These are phyloP conservation scores for Aspergillus sp. DNA, from an alignment of 2,329 filamentous ascomycete genomes.

Conservation along the genomic window DNA sequence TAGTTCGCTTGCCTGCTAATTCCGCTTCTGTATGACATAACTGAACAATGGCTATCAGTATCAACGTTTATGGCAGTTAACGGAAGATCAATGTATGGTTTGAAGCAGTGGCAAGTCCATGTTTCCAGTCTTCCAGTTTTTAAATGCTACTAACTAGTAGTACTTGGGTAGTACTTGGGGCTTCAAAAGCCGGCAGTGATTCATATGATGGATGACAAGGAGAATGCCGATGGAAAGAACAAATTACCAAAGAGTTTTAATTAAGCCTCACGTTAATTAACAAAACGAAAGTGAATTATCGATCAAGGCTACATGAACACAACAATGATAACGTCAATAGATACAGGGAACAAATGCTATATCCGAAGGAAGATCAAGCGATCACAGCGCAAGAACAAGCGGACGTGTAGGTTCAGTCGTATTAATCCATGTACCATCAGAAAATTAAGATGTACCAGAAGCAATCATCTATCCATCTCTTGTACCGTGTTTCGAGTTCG, in stretches of 20 bases:
- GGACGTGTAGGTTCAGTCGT: slow-evolving; percentile 7
- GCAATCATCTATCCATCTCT: slow-evolving; percentile 22
- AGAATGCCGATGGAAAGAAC: no score
- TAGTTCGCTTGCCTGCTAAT: no score
- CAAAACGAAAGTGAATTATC: neutral
- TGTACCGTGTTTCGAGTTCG: slow-evolving; percentile 8
- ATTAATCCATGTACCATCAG: slow-evolving; percentile 18
- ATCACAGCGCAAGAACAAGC: slow-evolving; percentile 8
- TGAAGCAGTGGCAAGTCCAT: no score
- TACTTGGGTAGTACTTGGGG: no score
- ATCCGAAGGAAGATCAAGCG: slow-evolving; percentile 8
- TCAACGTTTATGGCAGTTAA: no score
- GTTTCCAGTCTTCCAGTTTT: no score
- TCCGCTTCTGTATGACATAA: no score
- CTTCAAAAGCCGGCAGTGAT: neutral
- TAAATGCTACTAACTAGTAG: no score
- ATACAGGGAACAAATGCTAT: slow-evolving; percentile 21
- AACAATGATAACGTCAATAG: slow-evolving; percentile 14
- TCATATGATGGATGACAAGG: neutral
- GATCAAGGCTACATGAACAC: slow-evolving; percentile 2
- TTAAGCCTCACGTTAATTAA: neutral
- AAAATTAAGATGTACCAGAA: slow-evolving; percentile 22
- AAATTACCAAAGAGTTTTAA: neutral
- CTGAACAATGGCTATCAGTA: no score
- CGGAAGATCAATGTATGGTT: no score